These are phyloP conservation scores for Hymenoscyphus occultus DNA, from an alignment of 2,329 filamentous ascomycete species.

Conservation along the genomic window DNA sequence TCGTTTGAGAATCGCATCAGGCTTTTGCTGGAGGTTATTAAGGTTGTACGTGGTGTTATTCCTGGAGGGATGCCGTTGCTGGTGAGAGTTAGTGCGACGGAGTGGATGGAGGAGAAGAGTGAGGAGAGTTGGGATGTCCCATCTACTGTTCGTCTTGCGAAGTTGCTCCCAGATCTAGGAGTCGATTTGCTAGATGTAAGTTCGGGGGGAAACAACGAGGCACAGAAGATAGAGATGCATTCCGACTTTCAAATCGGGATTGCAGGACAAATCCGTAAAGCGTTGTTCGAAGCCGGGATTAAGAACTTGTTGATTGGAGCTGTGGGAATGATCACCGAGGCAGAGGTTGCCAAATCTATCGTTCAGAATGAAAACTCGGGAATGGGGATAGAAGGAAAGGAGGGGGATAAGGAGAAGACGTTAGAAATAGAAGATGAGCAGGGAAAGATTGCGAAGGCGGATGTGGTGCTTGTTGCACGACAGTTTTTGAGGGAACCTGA, in stretches of 20 bases:
- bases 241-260: constrained; percentile 72
- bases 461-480: constrained; percentile 69
- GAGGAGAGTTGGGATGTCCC: constrained; percentile 24
- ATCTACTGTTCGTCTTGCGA: constrained; percentile 56
- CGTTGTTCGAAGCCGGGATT: constrained; percentile 49
- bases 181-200: constrained; percentile 85
- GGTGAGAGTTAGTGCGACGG: constrained; percentile 58
- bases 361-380: constrained; percentile 44
- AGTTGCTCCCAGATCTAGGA: constrained; percentile 65
- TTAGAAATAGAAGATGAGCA: constrained; percentile 40
- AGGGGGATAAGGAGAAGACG: constrained; percentile 40
- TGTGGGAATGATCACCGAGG: constrained; percentile 70
- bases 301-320: constrained; percentile 63
- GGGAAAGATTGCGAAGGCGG: constrained; percentile 44
- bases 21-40: constrained; percentile 54
- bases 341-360: constrained; percentile 60
- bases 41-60: constrained; percentile 50
- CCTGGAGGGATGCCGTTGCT: constrained; percentile 55
- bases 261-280: constrained; percentile 67
- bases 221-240: constrained; percentile 55
- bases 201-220: constrained; percentile 65
- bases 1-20: constrained; percentile 63
- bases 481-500: constrained; percentile 82
- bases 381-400: constrained; percentile 24
- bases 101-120: constrained; percentile 53